phyloP scores from a whole-genome alignment of 768 basidiomycete species.

The Sutorius australiensis region DNA sequence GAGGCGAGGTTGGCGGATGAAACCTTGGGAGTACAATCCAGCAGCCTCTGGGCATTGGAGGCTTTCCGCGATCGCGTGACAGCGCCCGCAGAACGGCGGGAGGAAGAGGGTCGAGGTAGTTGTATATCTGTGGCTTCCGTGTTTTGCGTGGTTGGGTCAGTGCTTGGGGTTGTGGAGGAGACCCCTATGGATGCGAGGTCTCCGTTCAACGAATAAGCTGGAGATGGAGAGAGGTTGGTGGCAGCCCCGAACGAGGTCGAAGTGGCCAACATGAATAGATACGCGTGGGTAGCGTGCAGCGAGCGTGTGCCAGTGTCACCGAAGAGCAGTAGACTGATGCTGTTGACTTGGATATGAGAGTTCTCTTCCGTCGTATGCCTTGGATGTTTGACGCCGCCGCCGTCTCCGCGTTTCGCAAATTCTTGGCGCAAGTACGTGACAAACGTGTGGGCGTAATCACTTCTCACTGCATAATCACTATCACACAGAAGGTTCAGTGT shows the following conservation, averaged over 20 bases:
- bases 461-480: conserved; percentile 67
- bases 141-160: conserved; percentile 25
- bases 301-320: conserved; percentile 68
- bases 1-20: conserved; percentile 51
- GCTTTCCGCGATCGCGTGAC: conserved; percentile 54
- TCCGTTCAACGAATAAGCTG: conserved; percentile 36
- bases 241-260: conserved; percentile 57
- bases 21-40: conserved; percentile 46
- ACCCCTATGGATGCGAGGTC: conserved; percentile 28
- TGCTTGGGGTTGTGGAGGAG: conserved; percentile 31
- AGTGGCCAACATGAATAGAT: conserved; percentile 74
- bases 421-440: conserved; percentile 74
- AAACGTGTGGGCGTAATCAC: conserved; percentile 72
- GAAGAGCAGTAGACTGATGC: conserved; percentile 45
- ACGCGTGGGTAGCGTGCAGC: conserved; percentile 76
- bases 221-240: conserved; percentile 38
- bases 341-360: conserved; percentile 43
- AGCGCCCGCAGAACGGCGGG: conserved; percentile 47
- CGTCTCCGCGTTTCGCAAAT: conserved; percentile 54
- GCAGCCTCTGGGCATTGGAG: conserved; percentile 49
- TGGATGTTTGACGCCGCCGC: conserved; percentile 44
- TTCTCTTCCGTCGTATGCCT: conserved; percentile 45
- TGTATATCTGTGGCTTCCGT: conserved; percentile 18
- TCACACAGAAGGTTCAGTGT: conserved; percentile 84
- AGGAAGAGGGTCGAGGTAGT: conserved; percentile 34